Evolutionary conservation across 345 rosid species (phyloP).

Genomic region (Linum usitatissimum): DNA sequence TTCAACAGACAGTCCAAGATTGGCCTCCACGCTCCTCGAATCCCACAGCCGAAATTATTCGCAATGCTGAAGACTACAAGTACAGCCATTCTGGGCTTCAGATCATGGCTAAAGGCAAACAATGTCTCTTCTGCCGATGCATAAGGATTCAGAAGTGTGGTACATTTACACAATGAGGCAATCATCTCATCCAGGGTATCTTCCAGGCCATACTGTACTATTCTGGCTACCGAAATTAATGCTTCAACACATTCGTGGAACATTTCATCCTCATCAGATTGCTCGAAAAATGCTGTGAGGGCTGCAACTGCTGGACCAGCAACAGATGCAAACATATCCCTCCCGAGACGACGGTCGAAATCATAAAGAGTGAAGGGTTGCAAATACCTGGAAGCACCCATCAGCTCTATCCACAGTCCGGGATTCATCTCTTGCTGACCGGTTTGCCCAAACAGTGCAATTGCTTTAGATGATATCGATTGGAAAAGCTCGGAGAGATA

Average conservation of each 20-base stretch:
- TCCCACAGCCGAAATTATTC: slow-evolving; percentile 62
- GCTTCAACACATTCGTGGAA: slow-evolving; percentile 86
- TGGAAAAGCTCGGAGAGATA: slow-evolving; percentile 75
- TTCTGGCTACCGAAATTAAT: slow-evolving; percentile 68
- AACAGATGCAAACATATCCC: slow-evolving; percentile 81
- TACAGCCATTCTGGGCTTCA: slow-evolving; percentile 87
- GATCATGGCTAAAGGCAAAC: slow-evolving; percentile 66
- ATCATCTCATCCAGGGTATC: slow-evolving; percentile 85
- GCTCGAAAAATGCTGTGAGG: slow-evolving; percentile 75
- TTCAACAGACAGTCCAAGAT: slow-evolving; percentile 77
- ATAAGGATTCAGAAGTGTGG: slow-evolving; percentile 74
- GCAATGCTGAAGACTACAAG: slow-evolving; percentile 80
- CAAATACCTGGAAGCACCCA: slow-evolving; percentile 37
- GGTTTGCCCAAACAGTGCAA: slow-evolving; percentile 40
- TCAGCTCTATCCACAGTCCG: slow-evolving; percentile 66
- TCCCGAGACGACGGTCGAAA: slow-evolving; percentile 57
- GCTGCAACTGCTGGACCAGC: slow-evolving; percentile 87
- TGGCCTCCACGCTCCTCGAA: slow-evolving; percentile 88
- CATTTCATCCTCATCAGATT: slow-evolving; percentile 77
- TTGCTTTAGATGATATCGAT: slow-evolving; percentile 53
- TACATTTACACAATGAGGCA: slow-evolving; percentile 73
- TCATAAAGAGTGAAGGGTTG: slow-evolving; percentile 41
- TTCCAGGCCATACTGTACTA: slow-evolving; percentile 66
- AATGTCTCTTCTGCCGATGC: slow-evolving; percentile 82
- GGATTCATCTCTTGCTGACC: slow-evolving; percentile 60